Evolutionary conservation across 495 filamentous ascomycete species (phyloP), one percentile per base, ranked within the genome.

Genomic region (Penicillium bialowiezense): DNA sequence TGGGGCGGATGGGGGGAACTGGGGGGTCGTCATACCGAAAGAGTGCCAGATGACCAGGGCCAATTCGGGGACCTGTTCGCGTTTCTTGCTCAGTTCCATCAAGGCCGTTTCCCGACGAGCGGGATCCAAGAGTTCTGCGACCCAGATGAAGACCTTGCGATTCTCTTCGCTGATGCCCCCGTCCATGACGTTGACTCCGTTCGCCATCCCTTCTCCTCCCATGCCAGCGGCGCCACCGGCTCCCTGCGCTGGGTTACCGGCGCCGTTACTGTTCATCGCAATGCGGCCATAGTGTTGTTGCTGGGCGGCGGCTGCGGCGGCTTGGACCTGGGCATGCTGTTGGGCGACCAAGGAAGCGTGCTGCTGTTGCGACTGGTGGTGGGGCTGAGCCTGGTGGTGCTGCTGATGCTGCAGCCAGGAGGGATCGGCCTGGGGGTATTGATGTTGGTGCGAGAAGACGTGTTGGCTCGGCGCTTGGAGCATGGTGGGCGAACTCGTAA

Each of bases 1-100:
- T 35, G 21, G 23, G 23, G n/a, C n/a, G n/a, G n/a, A n/a, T n/a
- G n/a, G 23, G 23, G 23, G 8, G 48, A 37, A 28, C 41, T 32
- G 18, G 41, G 23, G 44, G 47, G 58, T 87, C n/a, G n/a, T n/a
- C n/a, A 54, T 83, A 97, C 92, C 93, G 64, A 97, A 97, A 2
- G 93, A 97, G 68, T 99, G 92, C 93, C 93, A 99, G 44, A 99
- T 81, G 40, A 99, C 96, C 54, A 99, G 71, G 24, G 93, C 93
- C 50, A 99, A 75, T 68, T 99, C 93, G 13, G 93, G 91, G 13
- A 99, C 95, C 67, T 97, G 95, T 66, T 99, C 93, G 35, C 93
- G 77, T 77, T 99, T 99, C 77, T 99, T 99, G 75, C 92, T 97
- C 35, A 99, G 77, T 68, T 99, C 93, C 64, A 99, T 82, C 14